Base-by-base conservation (phyloP, 257 asterid species). In the Nicotiana attenuata region DNA sequence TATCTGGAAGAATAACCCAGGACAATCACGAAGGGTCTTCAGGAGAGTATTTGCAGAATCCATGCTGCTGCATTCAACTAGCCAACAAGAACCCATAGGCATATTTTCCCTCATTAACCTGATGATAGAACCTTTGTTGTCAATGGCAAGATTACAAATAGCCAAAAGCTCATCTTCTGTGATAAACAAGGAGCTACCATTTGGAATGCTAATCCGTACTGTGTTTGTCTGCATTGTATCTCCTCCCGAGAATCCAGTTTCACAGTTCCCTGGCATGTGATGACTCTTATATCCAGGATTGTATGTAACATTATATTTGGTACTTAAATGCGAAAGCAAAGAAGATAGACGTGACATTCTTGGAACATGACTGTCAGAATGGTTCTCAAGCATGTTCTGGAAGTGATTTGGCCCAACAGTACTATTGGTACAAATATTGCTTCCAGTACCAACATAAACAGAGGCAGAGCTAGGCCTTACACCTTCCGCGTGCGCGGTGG, bases 11-110 rank as follows among this genome's bases (percentile, higher is more conserved):
- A 92, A 90, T 78, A 81, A 83, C 68, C 88, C 92, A 60, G 94
- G 93, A 82, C 91, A 89, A 63, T 84, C 92, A 6, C 86, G 90
- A 73, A 91, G 81, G 83, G 85, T 88, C 86, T 83, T 89, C 35
- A 85, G 65, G 82, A 92, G 85, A 67, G 88, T 82, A 81, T 68
- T 88, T 81, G 97, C 97, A 53, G 92, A 47, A 65, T 87, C 91
- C 73, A 84, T 53, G 87, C 91, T 87, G 86, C 82, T 90, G 89
- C 97, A 91, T 81, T 91, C 97, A 38, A 90, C 92, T 86, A 87
- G 81, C 93, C 93, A 92, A 83, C 85, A 82, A 63, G 85, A 88
- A 82, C 90, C 89, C 67, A 75, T 79, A 53, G 90, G 86, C 83
- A 80, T 66, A 81, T 75, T 88, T 73, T 87, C 81, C 85, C 96